Base-by-base conservation (phyloP, 768 basidiomycete species). In the Ramaria sp. region DNA sequence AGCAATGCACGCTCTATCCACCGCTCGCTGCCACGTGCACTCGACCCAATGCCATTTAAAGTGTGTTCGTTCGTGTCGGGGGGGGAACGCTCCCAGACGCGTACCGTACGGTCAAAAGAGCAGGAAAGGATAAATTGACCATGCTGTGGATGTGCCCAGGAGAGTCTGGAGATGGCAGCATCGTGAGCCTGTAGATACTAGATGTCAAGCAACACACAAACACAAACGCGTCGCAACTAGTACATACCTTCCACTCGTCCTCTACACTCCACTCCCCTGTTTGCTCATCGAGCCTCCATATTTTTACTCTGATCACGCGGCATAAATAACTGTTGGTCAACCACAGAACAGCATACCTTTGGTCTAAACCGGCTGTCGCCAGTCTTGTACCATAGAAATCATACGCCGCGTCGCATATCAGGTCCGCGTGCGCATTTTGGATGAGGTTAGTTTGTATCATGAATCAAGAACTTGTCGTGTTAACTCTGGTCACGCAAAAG, bases 81-180 rank as follows among this genome's bases (percentile, higher is more conserved):
- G 11, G 67, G 61, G 0, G 71, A 72, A 69, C 88, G 81, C 66
- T 94, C 90, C 92, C 92, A 97, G 15, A 99, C 79, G 69, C 94
- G 90, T 55, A 93, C 88, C 0, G 88, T 88, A 24, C 94, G 79
- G 70, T 97, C 95, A 64, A 93, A 92, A 1, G 88, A 91, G 4
- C 83, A 81, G 3, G 88, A 90, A 0, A 91, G 91, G 55, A 98
- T 74, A 53, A 96, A 80, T 1, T 83, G 80, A 4, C 92, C 94
- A 59, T 92, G 93, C 68, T 93, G 86, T 4, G 95, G 92, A 66
- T 94, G 92, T 1, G 91, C 91, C 89, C 92, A 98, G 53, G 80
- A 80, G 13, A 96, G 63, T 67, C 79, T 84, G 7, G 91, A 81
- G 38, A 96, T 77, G 0, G 94, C 83, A 15, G 92, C 92, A 64